phyloP scores from a whole-genome alignment of 192 early-diverging fungal species.

The Spizellomyces punctatus region DNA sequence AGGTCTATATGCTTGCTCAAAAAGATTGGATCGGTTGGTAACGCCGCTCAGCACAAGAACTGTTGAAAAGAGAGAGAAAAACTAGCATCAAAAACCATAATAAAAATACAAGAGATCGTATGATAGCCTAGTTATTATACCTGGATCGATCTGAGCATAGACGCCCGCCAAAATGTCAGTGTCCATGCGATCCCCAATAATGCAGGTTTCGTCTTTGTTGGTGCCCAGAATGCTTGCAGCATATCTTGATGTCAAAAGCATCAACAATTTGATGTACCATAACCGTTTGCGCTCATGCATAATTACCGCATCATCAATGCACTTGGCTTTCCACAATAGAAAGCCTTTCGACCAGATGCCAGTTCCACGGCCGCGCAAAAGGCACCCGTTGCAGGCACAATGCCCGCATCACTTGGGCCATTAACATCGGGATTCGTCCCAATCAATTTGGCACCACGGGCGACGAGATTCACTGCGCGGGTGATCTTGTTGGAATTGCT shows the following conservation, averaged over 20 bases:
- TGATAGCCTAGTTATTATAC: constrained; percentile 34
- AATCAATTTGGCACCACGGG: constrained; percentile 60
- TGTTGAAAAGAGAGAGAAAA: too few species aligned
- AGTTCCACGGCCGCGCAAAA: constrained; percentile 59
- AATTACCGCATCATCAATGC: constrained; percentile 22
- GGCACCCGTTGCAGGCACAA: constrained; percentile 59
- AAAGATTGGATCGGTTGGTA: too few species aligned
- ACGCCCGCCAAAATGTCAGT: constrained; percentile 67
- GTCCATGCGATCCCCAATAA: constrained; percentile 70
- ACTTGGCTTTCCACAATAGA: constrained; percentile 42
- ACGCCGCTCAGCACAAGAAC: too few species aligned
- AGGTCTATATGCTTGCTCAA: too few species aligned
- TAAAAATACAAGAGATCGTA: too few species aligned
- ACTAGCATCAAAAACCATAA: too few species aligned
- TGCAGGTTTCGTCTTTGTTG: constrained; percentile 59
- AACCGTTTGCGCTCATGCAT: background rate
- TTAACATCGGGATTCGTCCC: constrained; percentile 67
- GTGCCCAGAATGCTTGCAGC: constrained; percentile 57
- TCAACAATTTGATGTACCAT: background rate
- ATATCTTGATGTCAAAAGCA: constrained; percentile 17
- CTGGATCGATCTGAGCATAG: constrained; percentile 61
- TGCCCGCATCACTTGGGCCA: constrained; percentile 48
- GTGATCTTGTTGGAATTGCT: constrained; percentile 21
- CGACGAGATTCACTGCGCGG: constrained; percentile 58
- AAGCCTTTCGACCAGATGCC: constrained; percentile 62